A percentile compares a stretch with the other conserved stretches of the same genome.
Evolutionary conservation across 441 rosid species (phyloP).

Genomic region (Metrosideros polymorpha): DNA sequence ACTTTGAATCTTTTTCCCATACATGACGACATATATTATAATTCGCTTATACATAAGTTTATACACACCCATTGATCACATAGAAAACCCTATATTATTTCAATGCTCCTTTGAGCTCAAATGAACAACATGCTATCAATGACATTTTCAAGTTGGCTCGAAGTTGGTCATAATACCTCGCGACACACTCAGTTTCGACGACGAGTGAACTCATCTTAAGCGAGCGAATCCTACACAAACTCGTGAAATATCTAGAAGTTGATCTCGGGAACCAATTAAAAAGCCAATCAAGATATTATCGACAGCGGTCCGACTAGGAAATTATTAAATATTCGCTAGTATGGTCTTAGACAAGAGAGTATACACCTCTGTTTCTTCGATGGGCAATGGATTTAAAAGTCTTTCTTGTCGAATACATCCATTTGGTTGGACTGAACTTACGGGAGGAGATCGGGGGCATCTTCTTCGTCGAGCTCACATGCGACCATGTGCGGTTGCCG

Average conservation of each 20-base stretch:
- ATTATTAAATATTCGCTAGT: not conserved
- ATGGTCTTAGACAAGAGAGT: not conserved
- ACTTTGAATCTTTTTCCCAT: too few relatives aligned
- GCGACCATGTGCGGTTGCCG: not conserved
- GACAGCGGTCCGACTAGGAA: not conserved
- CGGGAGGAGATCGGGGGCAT: not conserved
- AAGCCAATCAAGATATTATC: not conserved
- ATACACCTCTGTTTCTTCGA: not conserved
- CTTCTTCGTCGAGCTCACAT: not conserved
- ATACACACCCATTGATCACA: too few relatives aligned
- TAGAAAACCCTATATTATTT: too few relatives aligned
- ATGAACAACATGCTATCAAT: too few relatives aligned
- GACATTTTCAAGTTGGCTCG: not conserved
- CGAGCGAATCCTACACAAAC: not conserved
- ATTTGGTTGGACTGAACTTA: not conserved
- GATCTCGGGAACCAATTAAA: not conserved
- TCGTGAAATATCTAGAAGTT: not conserved
- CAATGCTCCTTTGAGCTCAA: too few relatives aligned
- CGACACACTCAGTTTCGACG: not conserved
- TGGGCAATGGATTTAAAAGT: not conserved
- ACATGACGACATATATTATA: too few relatives aligned
- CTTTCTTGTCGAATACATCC: not conserved
- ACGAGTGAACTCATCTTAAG: not conserved
- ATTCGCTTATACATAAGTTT: too few relatives aligned
- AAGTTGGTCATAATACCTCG: not conserved